Base-by-base conservation (phyloP, 345 rosid genomes). In the Capsella bursapastoris region DNA sequence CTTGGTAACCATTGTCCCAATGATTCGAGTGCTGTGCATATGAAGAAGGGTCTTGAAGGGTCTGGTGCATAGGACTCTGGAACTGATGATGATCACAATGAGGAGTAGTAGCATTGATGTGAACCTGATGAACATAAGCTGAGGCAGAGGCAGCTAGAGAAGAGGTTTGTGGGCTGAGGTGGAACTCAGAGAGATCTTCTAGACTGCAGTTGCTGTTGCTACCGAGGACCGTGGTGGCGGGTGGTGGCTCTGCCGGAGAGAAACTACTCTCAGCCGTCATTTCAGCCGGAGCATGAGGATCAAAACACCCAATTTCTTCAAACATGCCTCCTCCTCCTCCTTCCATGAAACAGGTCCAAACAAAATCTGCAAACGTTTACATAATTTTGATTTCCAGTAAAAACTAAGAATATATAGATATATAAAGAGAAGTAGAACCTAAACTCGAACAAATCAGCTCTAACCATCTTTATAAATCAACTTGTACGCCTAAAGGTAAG, bases 281-380 rank as follows among this genome's bases (percentile, higher is more conserved):
- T 25, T 79, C 83, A 3, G 73, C 67, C 58, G 81, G 64, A 73
- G 86, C 75, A 57, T 70, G 78, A 57, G 91, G 81, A 44, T 83
- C 90, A 65, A 83, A 89, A 66, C 84, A 82, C 7, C 67, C 88
- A 3, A 77, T 70, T 45, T 86, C 88, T 59, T 84, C 84, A 68
- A 81, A 78, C 90, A 84, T 80, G 73, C 78, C 76, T 50, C 41
- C 41, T 37, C 41, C 22, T 37, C 35, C 47, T 40, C 38, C 44
- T 40, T 18, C 62, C 61, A 61, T 62, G 18, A 35, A 75, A 68
- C 64, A 27, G 57, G 34, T 45, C 63, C 41, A 75, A 40, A 25
- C 50, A 41, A 18, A 43, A 63, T 38, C 60, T 48, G 70, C 57
- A 76, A 76, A 63, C 4, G 8, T 32, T 64, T 22, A 53, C 3